phyloP scores from a whole-genome alignment of 2,329 filamentous ascomycete species.

The Pseudogymnoascus destructans region DNA sequence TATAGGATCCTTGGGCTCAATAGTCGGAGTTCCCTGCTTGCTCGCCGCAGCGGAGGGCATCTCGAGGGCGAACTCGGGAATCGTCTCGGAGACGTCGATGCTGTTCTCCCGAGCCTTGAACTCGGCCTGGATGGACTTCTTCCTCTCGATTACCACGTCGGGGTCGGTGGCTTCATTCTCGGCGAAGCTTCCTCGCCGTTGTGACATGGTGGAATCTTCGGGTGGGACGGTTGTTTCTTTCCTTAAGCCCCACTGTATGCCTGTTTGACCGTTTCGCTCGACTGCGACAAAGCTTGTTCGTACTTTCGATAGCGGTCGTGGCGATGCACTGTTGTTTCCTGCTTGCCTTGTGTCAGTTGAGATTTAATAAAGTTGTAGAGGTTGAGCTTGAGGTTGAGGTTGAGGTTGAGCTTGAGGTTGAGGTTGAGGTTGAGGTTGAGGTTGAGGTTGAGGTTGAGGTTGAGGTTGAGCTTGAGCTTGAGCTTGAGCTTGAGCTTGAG shows the following conservation, averaged over 20 bases:
- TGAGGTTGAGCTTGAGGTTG: not conserved
- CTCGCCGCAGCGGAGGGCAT: constrained; percentile 12
- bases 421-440: not conserved
- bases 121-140: constrained; percentile 20
- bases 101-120: constrained; percentile 20
- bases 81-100: constrained; percentile 18
- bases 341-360: not conserved
- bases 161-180: constrained; percentile 20
- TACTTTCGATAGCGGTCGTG: constrained; percentile 59
- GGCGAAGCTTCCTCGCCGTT: constrained; percentile 22
- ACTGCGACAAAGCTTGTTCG: constrained; percentile 64
- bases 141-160: constrained; percentile 18
- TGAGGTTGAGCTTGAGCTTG: not conserved
- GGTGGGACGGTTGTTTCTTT: constrained; percentile 23
- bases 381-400: not conserved
- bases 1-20: constrained; percentile 14
- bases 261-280: constrained; percentile 36
- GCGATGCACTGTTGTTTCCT: constrained; percentile 30
- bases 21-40: constrained; percentile 10
- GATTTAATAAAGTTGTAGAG: not conserved
- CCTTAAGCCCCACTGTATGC: constrained; percentile 31
- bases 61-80: constrained; percentile 22
- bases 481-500: not conserved
- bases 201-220: constrained; percentile 20
- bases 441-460: too few relatives aligned